A percentile compares a stretch with the other conserved stretches of the same genome.
These are phyloP conservation scores for Aspergillus novofumigatus DNA, from an alignment of 2,329 filamentous ascomycete species.

Conservation along the genomic window DNA sequence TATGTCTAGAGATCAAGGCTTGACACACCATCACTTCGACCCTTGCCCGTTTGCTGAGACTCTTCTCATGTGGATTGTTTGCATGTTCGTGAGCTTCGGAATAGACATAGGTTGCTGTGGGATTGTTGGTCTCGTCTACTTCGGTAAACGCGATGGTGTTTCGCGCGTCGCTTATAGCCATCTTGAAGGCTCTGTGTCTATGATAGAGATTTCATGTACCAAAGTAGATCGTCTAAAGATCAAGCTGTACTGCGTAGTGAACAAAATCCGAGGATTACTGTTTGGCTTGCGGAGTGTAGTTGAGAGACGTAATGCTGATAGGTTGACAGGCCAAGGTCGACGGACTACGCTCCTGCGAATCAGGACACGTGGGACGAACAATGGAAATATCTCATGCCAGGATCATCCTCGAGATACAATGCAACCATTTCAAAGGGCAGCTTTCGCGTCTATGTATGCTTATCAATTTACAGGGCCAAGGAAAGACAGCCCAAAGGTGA, in stretches of 20 bases:
- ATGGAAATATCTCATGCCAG: background rate
- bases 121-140: constrained; percentile 49
- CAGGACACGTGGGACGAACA: background rate
- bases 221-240: background rate
- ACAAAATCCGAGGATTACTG: too few species aligned
- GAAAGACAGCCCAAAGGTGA: background rate
- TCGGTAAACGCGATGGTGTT: constrained; percentile 28
- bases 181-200: constrained; percentile 1
- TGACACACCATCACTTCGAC: constrained; percentile 43
- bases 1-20: background rate
- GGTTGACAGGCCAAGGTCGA: background rate
- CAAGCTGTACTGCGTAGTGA: background rate
- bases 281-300: background rate
- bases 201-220: background rate
- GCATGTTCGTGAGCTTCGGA: constrained; percentile 23
- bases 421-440: background rate
- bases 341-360: background rate
- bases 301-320: background rate
- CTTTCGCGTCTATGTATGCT: background rate
- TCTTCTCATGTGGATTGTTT: background rate
- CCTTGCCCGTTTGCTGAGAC: constrained; percentile 26
- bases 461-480: background rate
- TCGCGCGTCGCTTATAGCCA: constrained; percentile 10
- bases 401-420: background rate
- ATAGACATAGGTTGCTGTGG: constrained; percentile 48